Conservation (phyloP, 257 asterid species). For the Ehretia macrophylla region DNA sequence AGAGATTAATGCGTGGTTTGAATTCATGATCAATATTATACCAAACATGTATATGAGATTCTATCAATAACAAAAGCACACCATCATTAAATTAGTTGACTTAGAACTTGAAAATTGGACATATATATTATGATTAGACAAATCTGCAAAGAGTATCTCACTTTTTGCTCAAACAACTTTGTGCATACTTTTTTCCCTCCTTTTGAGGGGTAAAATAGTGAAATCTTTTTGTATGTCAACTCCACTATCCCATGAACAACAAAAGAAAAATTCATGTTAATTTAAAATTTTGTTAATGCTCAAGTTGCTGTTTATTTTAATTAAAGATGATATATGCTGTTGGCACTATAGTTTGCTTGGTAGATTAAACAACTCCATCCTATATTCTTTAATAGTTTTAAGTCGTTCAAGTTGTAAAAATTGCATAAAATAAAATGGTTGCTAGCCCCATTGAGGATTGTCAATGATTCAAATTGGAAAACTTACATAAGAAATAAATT, state of each 20-base stretch:
- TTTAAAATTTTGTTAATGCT: conserved; percentile 11
- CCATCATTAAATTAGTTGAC: conserved; percentile 25
- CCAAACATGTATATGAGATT: too few species aligned
- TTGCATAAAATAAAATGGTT: neutral
- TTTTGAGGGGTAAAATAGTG: conserved; percentile 31
- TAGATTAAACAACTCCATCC: neutral
- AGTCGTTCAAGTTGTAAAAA: conserved; percentile 17
- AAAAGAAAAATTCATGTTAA: conserved; percentile 31
- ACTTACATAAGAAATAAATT: conserved; percentile 7
- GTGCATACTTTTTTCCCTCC: conserved; percentile 22
- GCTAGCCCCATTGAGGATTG: neutral
- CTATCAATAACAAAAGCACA: too few species aligned
- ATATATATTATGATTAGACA: conserved; percentile 12
- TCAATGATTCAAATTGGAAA: conserved; percentile 25
- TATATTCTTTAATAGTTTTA: conserved; percentile 6
- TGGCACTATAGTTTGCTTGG: conserved; percentile 38
- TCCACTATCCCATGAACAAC: conserved; percentile 36
- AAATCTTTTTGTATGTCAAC: conserved; percentile 58
- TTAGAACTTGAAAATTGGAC: conserved; percentile 2
- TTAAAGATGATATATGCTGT: conserved; percentile 34
- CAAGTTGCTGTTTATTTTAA: conserved; percentile 18
- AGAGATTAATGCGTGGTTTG: too few species aligned
- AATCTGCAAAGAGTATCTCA: conserved; percentile 23
- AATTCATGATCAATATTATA: too few species aligned
- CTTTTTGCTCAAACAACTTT: conserved; percentile 19